A percentile compares a stretch with the other conserved stretches of the same genome.
Evolutionary conservation across 2,329 filamentous ascomycete species (phyloP).

Genomic region (Ophiostoma triangulosporum): DNA sequence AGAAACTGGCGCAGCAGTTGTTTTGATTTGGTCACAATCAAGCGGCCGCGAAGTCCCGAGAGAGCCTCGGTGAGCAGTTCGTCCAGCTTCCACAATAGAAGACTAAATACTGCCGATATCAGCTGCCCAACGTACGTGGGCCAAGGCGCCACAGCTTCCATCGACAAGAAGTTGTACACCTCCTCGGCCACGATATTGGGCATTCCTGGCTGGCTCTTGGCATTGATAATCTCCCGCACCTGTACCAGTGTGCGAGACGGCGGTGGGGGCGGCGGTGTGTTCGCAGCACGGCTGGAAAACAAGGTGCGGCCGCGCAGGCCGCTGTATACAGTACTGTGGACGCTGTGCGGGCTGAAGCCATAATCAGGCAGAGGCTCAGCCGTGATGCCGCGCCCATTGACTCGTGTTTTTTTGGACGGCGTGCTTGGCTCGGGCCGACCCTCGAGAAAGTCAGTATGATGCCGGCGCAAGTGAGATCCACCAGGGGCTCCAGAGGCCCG

Average conservation of each 20-base stretch:
- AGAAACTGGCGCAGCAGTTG: conserved; percentile 33
- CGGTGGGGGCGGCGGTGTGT: neutral
- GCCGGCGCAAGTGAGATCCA: conserved; percentile 9
- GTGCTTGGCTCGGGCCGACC: conserved; percentile 8
- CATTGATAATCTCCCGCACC: conserved; percentile 40
- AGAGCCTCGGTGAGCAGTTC: conserved; percentile 34
- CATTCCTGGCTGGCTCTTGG: conserved; percentile 42
- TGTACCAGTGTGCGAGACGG: conserved; percentile 27
- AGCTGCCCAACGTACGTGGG: conserved; percentile 35
- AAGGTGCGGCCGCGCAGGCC: neutral
- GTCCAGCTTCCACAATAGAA: conserved; percentile 34
- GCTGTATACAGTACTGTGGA: neutral
- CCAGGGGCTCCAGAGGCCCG: neutral
- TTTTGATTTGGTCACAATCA: conserved; percentile 36
- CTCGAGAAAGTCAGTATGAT: conserved; percentile 9
- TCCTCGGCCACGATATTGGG: conserved; percentile 45
- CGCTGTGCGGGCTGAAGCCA: neutral
- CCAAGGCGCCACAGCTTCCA: conserved; percentile 47
- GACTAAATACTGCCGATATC: conserved; percentile 31
- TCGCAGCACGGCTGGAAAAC: neutral
- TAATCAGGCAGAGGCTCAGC: conserved; percentile 10
- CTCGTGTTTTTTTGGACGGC: conserved; percentile 11
- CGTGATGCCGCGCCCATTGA: conserved; percentile 13
- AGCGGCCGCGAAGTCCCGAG: conserved; percentile 29
- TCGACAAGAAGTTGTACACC: conserved; percentile 45